Conservation (phyloP, 805 yeast species). For the Hyphopichia homilentoma region DNA sequence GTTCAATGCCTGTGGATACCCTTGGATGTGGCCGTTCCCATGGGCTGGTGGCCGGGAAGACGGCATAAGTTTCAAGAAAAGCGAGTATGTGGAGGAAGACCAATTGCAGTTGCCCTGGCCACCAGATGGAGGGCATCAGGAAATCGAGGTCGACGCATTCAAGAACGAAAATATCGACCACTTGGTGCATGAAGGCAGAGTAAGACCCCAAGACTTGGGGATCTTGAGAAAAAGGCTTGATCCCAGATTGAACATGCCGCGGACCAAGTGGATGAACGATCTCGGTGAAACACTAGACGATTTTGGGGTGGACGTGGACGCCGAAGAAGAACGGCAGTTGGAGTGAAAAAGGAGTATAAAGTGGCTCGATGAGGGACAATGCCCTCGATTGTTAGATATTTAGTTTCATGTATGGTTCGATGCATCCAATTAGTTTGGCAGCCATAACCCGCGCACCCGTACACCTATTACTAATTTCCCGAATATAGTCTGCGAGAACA, state of each 20-base stretch:
- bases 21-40: slow-evolving; percentile 66
- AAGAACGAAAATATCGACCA: slow-evolving; percentile 12
- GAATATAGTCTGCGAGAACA: too few species aligned
- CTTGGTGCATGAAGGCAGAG: slow-evolving; percentile 4
- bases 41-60: slow-evolving; percentile 60
- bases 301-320: slow-evolving; percentile 81
- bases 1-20: slow-evolving; percentile 54
- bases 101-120: slow-evolving; percentile 85
- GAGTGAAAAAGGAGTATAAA: too few species aligned
- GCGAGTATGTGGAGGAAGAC: slow-evolving; percentile 52
- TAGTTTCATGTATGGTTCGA: not conserved
- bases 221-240: slow-evolving; percentile 31
- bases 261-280: slow-evolving; percentile 65
- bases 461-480: too few species aligned
- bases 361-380: too few species aligned
- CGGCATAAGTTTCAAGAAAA: slow-evolving; percentile 55
- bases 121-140: slow-evolving; percentile 69
- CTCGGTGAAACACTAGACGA: slow-evolving; percentile 83
- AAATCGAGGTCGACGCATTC: slow-evolving; percentile 14
- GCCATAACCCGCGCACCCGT: too few species aligned
- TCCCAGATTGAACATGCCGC: slow-evolving; percentile 30
- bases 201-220: slow-evolving; percentile 9
- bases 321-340: slow-evolving; percentile 18
- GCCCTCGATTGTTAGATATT: too few species aligned
- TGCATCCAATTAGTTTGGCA: slow-evolving; percentile 1